These are phyloP conservation scores for Podospora didyma DNA, from an alignment of 495 filamentous ascomycete species.

Conservation along the genomic window DNA sequence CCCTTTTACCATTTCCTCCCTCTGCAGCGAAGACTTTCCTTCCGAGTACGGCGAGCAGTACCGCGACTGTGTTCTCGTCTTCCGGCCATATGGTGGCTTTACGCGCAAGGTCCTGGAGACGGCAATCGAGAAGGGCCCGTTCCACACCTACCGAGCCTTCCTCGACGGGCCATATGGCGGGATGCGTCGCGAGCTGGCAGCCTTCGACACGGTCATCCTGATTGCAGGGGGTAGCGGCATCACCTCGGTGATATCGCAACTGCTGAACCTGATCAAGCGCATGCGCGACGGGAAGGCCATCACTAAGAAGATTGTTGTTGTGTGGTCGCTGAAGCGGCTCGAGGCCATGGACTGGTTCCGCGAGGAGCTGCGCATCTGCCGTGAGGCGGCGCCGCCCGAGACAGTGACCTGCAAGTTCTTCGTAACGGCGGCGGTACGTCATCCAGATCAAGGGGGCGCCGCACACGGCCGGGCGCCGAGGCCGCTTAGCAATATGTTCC, in stretches of 20 bases:
- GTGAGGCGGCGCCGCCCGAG: slow-evolving; percentile 77
- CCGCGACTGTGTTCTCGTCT: slow-evolving; percentile 83
- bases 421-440: slow-evolving; percentile 70
- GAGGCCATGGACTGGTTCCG: slow-evolving; percentile 98
- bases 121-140: slow-evolving; percentile 74
- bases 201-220: slow-evolving; percentile 88
- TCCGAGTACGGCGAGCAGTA: slow-evolving; percentile 83
- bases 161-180: slow-evolving; percentile 94
- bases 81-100: slow-evolving; percentile 86
- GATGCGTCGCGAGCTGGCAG: slow-evolving; percentile 84
- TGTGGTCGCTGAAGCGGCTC: slow-evolving; percentile 85
- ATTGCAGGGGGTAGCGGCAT: slow-evolving; percentile 94
- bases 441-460: slow-evolving; percentile 26
- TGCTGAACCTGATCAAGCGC: slow-evolving; percentile 87
- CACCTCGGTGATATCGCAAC: slow-evolving; percentile 85
- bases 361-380: slow-evolving; percentile 86
- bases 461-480: slow-evolving; percentile 47
- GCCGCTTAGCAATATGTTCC: slow-evolving; percentile 65
- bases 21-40: slow-evolving; percentile 79
- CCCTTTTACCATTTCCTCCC: slow-evolving; percentile 90
- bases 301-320: slow-evolving; percentile 80
- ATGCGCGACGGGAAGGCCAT: slow-evolving; percentile 92
- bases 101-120: slow-evolving; percentile 74
- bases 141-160: slow-evolving; percentile 83
- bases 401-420: slow-evolving; percentile 91